A percentile compares a stretch with the other conserved stretches of the same genome.
phyloP scores from a whole-genome alignment of 2,329 filamentous ascomycete species.

The Alternaria brassicicola region DNA sequence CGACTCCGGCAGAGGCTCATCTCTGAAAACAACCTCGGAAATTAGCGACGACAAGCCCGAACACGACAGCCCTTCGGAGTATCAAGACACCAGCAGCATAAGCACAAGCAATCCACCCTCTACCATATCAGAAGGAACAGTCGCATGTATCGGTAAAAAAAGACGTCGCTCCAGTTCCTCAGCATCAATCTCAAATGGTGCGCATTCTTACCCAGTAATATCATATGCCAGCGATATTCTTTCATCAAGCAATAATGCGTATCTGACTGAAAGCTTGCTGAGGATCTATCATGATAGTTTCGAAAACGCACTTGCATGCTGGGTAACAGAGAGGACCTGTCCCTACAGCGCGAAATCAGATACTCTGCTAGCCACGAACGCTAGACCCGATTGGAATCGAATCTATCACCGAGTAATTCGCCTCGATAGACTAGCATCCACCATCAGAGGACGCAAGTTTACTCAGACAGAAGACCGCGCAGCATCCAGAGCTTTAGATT shows the following conservation, averaged over 20 bases:
- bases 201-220: slow-evolving; percentile 25
- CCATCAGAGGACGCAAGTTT: slow-evolving; percentile 51
- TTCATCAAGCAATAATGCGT: slow-evolving; percentile 44
- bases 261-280: slow-evolving; percentile 55
- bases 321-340: slow-evolving; percentile 61
- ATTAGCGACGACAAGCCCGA: slow-evolving; percentile 22
- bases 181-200: slow-evolving; percentile 25
- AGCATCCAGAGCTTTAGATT: slow-evolving; percentile 55
- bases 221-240: slow-evolving; percentile 40
- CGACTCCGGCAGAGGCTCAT: slow-evolving; percentile 37
- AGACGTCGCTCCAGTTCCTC: slow-evolving; percentile 34
- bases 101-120: slow-evolving; percentile 2
- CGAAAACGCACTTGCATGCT: slow-evolving; percentile 61
- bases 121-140: slow-evolving; percentile 10
- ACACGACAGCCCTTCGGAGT: slow-evolving; percentile 14
- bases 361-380: slow-evolving; percentile 37
- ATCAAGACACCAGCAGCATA: slow-evolving; percentile 1
- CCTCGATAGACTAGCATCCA: slow-evolving; percentile 55
- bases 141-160: slow-evolving; percentile 28
- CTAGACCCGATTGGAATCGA: slow-evolving; percentile 56
- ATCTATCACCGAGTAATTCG: slow-evolving; percentile 59
- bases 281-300: slow-evolving; percentile 62
- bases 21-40: slow-evolving; percentile 33
- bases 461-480: slow-evolving; percentile 53
- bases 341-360: slow-evolving; percentile 53